Evolutionary conservation across 2,329 filamentous ascomycete species (phyloP).

Genomic region (Elsinoe ampelina): DNA sequence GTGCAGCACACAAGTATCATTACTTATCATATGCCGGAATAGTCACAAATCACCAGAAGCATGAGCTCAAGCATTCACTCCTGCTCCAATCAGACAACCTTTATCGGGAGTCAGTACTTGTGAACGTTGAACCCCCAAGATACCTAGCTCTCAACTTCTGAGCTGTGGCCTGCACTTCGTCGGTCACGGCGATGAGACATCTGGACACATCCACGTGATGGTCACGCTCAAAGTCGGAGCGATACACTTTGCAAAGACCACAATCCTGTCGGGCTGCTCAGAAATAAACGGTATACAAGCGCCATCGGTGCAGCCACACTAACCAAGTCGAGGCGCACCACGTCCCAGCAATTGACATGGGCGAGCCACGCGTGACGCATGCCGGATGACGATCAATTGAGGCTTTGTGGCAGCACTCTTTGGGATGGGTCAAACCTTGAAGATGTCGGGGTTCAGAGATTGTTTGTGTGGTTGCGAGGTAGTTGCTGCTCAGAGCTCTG

Average conservation of each 20-base stretch:
- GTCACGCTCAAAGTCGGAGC: background rate
- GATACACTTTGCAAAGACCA: background rate
- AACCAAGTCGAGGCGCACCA: background rate
- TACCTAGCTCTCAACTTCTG: too few species aligned
- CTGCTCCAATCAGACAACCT: too few species aligned
- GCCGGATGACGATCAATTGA: constrained; percentile 6
- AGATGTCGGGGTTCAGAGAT: background rate
- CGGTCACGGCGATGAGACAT: background rate
- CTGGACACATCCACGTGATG: background rate
- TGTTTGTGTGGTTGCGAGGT: background rate
- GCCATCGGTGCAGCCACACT: background rate
- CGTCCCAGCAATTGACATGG: background rate
- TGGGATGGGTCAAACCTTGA: background rate
- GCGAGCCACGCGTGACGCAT: constrained; percentile 7
- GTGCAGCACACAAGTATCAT: too few species aligned
- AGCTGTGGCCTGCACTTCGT: too few species aligned
- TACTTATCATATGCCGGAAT: too few species aligned
- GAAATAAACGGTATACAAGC: background rate
- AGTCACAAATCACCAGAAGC: too few species aligned
- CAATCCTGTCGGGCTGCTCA: background rate
- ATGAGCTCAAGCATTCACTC: too few species aligned
- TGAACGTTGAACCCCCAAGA: too few species aligned
- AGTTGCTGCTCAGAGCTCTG: too few species aligned
- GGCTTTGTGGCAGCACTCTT: background rate
- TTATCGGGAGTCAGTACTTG: too few species aligned